These are phyloP conservation scores for Biscogniauxia mediterranea DNA, from an alignment of 2,329 filamentous ascomycete species.

Conservation along the genomic window DNA sequence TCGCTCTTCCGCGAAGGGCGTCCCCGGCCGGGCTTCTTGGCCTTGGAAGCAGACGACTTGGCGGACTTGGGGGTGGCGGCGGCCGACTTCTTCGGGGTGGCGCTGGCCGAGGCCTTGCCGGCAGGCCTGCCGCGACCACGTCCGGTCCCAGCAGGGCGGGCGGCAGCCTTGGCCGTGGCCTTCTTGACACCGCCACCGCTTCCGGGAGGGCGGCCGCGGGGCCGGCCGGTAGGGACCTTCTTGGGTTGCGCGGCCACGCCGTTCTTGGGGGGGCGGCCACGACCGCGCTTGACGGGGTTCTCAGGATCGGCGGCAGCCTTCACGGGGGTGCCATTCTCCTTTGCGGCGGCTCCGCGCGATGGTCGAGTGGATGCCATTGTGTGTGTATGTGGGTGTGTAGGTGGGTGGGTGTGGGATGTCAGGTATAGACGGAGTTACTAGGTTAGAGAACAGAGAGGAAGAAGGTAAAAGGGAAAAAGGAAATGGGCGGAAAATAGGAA, in stretches of 20 bases:
- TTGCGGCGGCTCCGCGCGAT: slow-evolving; percentile 9
- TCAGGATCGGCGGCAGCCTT: slow-evolving; percentile 16
- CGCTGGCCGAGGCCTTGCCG: slow-evolving; percentile 16
- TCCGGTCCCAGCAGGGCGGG: slow-evolving; percentile 16
- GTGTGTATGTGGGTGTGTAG: not conserved
- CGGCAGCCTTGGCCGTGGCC: slow-evolving; percentile 20
- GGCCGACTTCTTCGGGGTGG: slow-evolving; percentile 30
- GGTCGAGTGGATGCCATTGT: slow-evolving; percentile 20
- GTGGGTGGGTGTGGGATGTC: not conserved
- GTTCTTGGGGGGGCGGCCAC: slow-evolving; percentile 40
- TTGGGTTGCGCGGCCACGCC: slow-evolving; percentile 33
- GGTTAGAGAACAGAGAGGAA: not conserved
- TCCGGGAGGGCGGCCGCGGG: slow-evolving; percentile 48
- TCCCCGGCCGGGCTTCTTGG: slow-evolving; percentile 20
- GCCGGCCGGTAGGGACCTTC: slow-evolving; percentile 42
- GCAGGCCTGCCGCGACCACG: slow-evolving; percentile 34
- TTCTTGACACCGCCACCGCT: slow-evolving; percentile 34
- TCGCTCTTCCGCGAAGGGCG: slow-evolving; percentile 27
- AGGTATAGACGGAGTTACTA: not conserved
- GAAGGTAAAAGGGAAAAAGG: no score
- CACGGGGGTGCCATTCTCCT: slow-evolving; percentile 22
- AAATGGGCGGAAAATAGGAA: not conserved
- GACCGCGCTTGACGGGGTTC: slow-evolving; percentile 35
- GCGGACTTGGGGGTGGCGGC: slow-evolving; percentile 24
- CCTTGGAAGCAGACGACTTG: slow-evolving; percentile 21